Percentiles rank a stretch among this genome's conserved stretches.
phyloP scores from a whole-genome alignment of 2,329 filamentous ascomycete species.

The Fusarium sp. region DNA sequence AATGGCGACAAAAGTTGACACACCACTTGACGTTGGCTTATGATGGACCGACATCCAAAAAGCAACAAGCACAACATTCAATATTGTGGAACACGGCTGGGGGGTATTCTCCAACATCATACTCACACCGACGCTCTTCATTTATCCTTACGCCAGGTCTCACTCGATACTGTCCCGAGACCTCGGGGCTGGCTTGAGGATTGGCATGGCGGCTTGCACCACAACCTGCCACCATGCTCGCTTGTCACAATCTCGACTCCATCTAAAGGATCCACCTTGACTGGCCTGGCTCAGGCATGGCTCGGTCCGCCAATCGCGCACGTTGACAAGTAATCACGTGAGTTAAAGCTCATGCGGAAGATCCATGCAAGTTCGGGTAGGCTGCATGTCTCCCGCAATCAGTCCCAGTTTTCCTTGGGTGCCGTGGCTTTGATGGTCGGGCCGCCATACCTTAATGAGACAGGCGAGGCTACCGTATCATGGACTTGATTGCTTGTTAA shows the following conservation, averaged over 20 bases:
- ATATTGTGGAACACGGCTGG: constrained; percentile 18
- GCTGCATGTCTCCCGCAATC: constrained; percentile 54
- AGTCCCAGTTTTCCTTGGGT: constrained; percentile 51
- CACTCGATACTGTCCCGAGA: constrained; percentile 34
- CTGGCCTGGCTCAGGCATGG: constrained; percentile 52
- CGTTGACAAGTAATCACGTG: constrained; percentile 56
- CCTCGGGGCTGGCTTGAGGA: constrained; percentile 43
- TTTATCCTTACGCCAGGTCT: constrained; percentile 8
- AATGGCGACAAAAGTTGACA: constrained; percentile 5
- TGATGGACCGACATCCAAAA: constrained; percentile 16
- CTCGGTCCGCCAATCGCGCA: constrained; percentile 59
- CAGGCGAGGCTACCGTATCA: constrained; percentile 40
- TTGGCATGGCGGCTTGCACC: constrained; percentile 37
- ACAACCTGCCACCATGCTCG: constrained; percentile 35
- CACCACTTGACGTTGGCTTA: constrained; percentile 5
- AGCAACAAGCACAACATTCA: constrained; percentile 23
- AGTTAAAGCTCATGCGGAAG: constrained; percentile 54
- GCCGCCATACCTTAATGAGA: constrained; percentile 46
- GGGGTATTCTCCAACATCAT: constrained; percentile 6
- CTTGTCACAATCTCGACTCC: constrained; percentile 42
- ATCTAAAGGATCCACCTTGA: constrained; percentile 34
- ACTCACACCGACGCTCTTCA: constrained; percentile 42
- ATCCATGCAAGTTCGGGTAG: constrained; percentile 53
- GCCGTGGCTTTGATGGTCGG: constrained; percentile 40
- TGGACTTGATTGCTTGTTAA: constrained; percentile 22